Evolutionary conservation across 805 yeast genomes (phyloP).

Genomic region (Lachancea meyersii): DNA sequence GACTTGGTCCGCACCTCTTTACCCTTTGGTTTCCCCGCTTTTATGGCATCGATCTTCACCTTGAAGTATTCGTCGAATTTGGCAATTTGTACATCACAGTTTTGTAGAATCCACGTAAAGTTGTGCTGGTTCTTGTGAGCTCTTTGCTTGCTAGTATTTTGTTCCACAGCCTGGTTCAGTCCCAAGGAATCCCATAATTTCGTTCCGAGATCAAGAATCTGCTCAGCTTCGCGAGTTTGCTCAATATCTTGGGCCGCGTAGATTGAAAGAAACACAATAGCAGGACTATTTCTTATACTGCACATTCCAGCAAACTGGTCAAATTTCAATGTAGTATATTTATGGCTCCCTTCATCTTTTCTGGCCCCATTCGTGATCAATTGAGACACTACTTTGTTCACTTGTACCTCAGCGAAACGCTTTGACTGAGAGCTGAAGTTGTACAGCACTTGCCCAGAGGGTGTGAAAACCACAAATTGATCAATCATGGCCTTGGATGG

Average conservation of each 20-base stretch:
- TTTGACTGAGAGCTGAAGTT: conserved; percentile 25
- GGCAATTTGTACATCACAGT: conserved; percentile 30
- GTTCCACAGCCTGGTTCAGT: conserved; percentile 26
- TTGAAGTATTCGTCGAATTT: conserved; percentile 37
- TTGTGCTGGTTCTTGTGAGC: conserved; percentile 23
- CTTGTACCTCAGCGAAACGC: conserved; percentile 26
- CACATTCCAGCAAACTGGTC: conserved; percentile 22
- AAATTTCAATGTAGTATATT: conserved; percentile 6
- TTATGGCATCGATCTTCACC: conserved; percentile 29
- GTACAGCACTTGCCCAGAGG: conserved; percentile 29
- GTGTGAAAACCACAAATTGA: conserved; percentile 29
- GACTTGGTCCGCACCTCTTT: conserved; percentile 9
- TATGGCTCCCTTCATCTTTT: conserved; percentile 16
- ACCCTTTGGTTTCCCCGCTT: conserved; percentile 5
- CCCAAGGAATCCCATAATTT: conserved; percentile 34
- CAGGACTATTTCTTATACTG: conserved; percentile 31
- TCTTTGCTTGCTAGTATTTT: conserved; percentile 30
- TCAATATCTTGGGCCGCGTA: conserved; percentile 40
- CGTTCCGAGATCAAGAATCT: conserved; percentile 35
- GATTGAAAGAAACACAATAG: conserved; percentile 34
- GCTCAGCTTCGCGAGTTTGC: conserved; percentile 40
- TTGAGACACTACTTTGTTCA: conserved; percentile 26
- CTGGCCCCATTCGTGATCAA: conserved; percentile 23
- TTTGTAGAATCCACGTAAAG: conserved; percentile 27
- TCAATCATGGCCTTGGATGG: conserved; percentile 23